Base-by-base conservation (phyloP, 2,329 filamentous ascomycete species). In the Fusarium nematophilum region DNA sequence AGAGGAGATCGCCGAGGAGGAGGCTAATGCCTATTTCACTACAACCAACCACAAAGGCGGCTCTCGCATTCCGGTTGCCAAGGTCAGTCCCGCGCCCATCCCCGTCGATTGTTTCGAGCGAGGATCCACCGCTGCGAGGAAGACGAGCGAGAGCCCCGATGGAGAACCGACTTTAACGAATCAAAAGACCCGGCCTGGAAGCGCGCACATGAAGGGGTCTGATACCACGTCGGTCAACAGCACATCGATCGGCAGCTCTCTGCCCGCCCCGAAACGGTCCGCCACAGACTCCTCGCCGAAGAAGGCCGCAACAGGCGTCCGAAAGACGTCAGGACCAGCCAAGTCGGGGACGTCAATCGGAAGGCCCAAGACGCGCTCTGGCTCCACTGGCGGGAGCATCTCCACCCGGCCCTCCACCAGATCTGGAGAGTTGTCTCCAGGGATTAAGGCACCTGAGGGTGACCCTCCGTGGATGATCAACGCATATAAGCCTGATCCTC, bases 401-500 rank as follows among this genome's bases (percentile, higher is more conserved):
- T 78, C 68, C 42, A 87, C 83, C 27, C 82, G 87, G 11, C 88
- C 89, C 15, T 78, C 81, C 3, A 91, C 88, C 1, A 81, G 87
- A 56, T 86, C 86, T 6, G 87, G 87, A 15, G 85, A 85, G 53
- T 64, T 83, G 25, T 74, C 78, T 34, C 69, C 76, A 26, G 72
- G 68, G 74, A 70, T 74, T 82, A 86, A 92, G 71, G 86, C 88
- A 34, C 93, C 93, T 1, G 95, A 98, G 79, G 95, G 95, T 15
- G 94, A 98, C 48, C 93, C 95, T 9, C 95, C 95, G 45, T 99
- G 95, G 95, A 86, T 98, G 76, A 86, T 95, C 38, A 91, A 90
- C 17, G 92, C 96, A 76, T 99, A 97, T 76, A 96, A 96, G 71
- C 95, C 95, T 1, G 95, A 99, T 72, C 95, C 95, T 25, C 89